Base-by-base conservation (phyloP, 345 rosid species). In the Eucalyptus cloeziana region DNA sequence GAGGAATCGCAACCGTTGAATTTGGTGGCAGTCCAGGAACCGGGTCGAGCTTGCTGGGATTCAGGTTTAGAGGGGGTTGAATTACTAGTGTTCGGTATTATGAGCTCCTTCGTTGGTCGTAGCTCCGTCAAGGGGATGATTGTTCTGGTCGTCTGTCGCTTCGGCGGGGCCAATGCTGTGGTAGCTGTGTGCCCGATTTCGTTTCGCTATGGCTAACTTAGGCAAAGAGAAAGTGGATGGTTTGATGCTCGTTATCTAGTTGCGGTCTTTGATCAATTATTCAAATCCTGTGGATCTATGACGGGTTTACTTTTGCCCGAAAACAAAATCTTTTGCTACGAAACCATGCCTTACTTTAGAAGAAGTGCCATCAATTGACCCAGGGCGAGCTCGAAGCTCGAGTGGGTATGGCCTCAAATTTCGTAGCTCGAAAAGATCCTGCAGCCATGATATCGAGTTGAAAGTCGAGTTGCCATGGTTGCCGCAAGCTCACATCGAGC, bases 251-350 rank as follows among this genome's bases (percentile, higher is more conserved):
- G 25, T 22, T 0, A 1, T 8, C 27, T 54, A 54, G n/a, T 58
- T 58, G 30, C 4, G 1, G 0, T 58, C n/a, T 10, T 10, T 25
- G 64, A 24, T 58, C 4, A 25, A 0, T 58, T 58, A 1, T 58
- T 58, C 64, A 58, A 24, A 58, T 58, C 30, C 0, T 54, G 12
- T 22, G 25, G 25, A 7, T 54, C 60, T 54, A 21, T 22, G 2
- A 54, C 0, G n/a, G 64, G 30, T 10, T 10, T 58, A 24, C 30
- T 25, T 58, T 0, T 8, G 27, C 60, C 25, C 27, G 27, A 22
- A 54, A 21, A 8, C 25, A 22, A 54, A 7, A 21, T 54, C 60
- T 22, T 52, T 7, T 52, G 22, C 24, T 52, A 2, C 56, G 1
- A 17, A 52, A 52, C 2, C 21, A 52, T 7, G 8, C 56, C 22